Evolutionary conservation across 805 yeast species (phyloP).

Genomic region (Hemisphaericaspora nanyangensis): DNA sequence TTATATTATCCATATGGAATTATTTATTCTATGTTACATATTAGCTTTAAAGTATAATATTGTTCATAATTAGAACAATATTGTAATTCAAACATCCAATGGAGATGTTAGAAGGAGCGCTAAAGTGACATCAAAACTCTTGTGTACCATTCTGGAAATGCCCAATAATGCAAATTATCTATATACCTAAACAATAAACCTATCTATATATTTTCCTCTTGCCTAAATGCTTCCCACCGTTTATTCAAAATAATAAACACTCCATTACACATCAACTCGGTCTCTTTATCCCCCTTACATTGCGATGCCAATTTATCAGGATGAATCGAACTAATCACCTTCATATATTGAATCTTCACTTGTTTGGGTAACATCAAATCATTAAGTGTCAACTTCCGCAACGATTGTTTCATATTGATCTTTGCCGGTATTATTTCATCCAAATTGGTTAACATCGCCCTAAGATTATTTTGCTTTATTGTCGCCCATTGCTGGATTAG

Average conservation of each 20-base stretch:
- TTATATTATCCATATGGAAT: too few species aligned
- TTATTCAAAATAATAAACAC: conserved; percentile 79
- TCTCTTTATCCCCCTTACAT: conserved; percentile 53
- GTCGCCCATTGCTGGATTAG: conserved; percentile 10
- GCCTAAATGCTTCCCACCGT: conserved; percentile 86
- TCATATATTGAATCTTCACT: conserved; percentile 81
- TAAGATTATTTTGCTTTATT: conserved; percentile 76
- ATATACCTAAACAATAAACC: not conserved
- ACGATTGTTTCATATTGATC: conserved; percentile 45
- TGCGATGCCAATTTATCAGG: conserved; percentile 70
- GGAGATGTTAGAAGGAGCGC: too few species aligned
- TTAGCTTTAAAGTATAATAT: too few species aligned
- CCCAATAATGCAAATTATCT: too few species aligned
- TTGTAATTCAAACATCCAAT: too few species aligned
- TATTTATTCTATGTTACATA: too few species aligned
- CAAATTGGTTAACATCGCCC: conserved; percentile 71
- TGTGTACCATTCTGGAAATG: too few species aligned
- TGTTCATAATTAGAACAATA: too few species aligned
- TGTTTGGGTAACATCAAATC: conserved; percentile 87
- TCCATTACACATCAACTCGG: conserved; percentile 79
- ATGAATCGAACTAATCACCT: conserved; percentile 72
- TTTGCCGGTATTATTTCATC: conserved; percentile 54
- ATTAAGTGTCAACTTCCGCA: conserved; percentile 8
- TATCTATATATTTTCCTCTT: conserved; percentile 36
- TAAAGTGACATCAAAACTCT: too few species aligned